Conservation (phyloP, 2,329 filamentous ascomycete genomes). For the Penicillium janthinellum region DNA sequence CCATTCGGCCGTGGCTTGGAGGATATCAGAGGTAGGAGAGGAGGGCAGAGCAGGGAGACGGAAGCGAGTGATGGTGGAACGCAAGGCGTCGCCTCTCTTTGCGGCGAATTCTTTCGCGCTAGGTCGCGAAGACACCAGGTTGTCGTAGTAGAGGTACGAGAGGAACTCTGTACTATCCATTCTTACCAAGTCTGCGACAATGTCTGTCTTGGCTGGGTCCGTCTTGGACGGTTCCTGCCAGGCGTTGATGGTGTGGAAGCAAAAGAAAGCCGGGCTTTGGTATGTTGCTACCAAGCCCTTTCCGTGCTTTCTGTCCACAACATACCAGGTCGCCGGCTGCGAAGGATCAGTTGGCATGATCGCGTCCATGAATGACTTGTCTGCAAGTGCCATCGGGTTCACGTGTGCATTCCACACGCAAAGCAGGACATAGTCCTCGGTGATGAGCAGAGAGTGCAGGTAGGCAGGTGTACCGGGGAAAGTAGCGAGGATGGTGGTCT, state of each 20-base stretch:
- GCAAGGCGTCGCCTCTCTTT: conserved; percentile 37
- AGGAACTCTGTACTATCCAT: conserved; percentile 69
- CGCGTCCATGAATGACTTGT: conserved; percentile 58
- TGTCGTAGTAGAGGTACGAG: conserved; percentile 68
- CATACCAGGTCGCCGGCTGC: conserved; percentile 67
- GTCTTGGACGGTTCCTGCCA: conserved; percentile 61
- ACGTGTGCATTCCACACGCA: conserved; percentile 70
- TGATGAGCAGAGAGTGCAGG: conserved; percentile 80
- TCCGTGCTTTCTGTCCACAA: conserved; percentile 66
- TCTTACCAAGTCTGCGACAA: conserved; percentile 67
- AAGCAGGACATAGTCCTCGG: conserved; percentile 69
- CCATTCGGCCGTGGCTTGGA: conserved; percentile 31
- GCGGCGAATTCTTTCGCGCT: conserved; percentile 39
- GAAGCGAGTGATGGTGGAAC: conserved; percentile 38
- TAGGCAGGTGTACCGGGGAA: conserved; percentile 66
- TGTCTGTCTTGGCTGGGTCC: conserved; percentile 44
- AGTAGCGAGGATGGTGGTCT: conserved; percentile 70
- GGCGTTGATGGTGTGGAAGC: conserved; percentile 78
- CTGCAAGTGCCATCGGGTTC: conserved; percentile 46
- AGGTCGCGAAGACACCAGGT: conserved; percentile 61
- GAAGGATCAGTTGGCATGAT: conserved; percentile 64
- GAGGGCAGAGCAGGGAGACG: conserved; percentile 39
- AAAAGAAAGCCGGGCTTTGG: conserved; percentile 69
- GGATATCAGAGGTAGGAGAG: conserved; percentile 7
- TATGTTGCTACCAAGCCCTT: conserved; percentile 70